phyloP scores from a whole-genome alignment of 129 eudicot species.

The Silybum marianum region DNA sequence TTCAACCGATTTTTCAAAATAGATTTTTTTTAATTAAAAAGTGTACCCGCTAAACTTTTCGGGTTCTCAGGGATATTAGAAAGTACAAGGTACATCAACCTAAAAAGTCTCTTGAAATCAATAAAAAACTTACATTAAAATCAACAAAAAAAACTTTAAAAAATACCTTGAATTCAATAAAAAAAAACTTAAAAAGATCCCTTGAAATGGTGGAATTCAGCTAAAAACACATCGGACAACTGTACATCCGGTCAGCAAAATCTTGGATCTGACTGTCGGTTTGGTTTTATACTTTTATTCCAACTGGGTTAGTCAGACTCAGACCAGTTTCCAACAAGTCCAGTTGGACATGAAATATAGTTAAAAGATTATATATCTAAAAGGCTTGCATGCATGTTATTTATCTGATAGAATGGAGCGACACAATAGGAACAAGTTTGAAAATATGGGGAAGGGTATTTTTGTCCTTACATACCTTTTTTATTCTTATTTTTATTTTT shows the following conservation, averaged over 20 bases:
- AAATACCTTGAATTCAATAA: no score
- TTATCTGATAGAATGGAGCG: background rate
- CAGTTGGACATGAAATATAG: background rate
- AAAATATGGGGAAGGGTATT: slow-evolving; percentile 27
- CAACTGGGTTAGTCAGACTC: background rate
- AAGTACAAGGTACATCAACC: no score
- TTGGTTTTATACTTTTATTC: background rate
- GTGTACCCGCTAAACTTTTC: no score
- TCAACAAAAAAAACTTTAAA: no score
- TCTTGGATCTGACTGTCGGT: no score
- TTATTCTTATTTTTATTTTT: background rate
- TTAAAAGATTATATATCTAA: background rate
- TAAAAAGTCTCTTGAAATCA: no score
- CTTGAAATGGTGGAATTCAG: background rate
- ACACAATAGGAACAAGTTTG: background rate
- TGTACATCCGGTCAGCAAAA: background rate
- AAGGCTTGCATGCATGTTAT: slow-evolving; percentile 5
- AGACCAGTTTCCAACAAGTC: background rate
- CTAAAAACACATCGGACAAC: background rate
- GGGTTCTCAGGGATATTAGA: no score
- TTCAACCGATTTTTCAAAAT: no score
- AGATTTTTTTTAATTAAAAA: no score
- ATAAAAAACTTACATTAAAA: no score
- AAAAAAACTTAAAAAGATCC: no score
- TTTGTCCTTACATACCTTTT: slow-evolving; percentile 24